Percentiles rank a stretch among this genome's conserved stretches.
phyloP scores from a whole-genome alignment of 495 filamentous ascomycete species.

The Venustampulla echinocandica region DNA sequence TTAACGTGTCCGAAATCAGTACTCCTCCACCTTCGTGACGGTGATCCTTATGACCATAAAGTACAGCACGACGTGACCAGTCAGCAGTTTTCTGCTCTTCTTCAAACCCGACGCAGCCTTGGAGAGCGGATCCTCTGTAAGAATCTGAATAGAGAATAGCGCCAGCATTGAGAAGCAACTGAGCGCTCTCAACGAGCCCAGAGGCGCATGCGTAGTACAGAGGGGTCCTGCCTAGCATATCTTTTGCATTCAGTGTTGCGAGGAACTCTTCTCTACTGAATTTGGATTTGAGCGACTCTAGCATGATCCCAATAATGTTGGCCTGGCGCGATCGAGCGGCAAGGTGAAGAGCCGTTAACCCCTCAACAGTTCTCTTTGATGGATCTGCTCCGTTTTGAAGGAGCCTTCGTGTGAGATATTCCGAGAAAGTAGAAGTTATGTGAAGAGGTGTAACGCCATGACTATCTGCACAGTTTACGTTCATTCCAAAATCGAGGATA shows the following conservation, averaged over 20 bases:
- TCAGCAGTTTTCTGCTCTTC: no score
- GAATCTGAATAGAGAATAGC: slow-evolving; percentile 19
- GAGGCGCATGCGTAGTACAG: slow-evolving; percentile 32
- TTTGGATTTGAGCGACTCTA: no score
- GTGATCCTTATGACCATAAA: no score
- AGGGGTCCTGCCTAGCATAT: slow-evolving; percentile 24
- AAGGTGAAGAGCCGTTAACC: slow-evolving; percentile 31
- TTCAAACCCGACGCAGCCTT: slow-evolving; percentile 11
- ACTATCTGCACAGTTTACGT: slow-evolving; percentile 15
- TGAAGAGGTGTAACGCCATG: slow-evolving; percentile 21
- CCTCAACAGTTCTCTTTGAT: slow-evolving; percentile 22
- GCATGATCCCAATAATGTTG: slow-evolving; percentile 31
- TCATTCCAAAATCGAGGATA: neutral
- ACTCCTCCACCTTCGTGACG: no score
- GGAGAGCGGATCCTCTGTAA: neutral
- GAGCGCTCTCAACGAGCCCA: slow-evolving; percentile 28
- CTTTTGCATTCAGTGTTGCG: neutral
- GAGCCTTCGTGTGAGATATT: slow-evolving; percentile 22
- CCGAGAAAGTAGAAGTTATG: slow-evolving; percentile 27
- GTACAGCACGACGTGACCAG: no score
- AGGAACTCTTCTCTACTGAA: no score
- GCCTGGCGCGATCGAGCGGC: slow-evolving; percentile 28
- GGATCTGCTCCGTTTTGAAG: slow-evolving; percentile 28
- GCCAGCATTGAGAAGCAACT: slow-evolving; percentile 28
- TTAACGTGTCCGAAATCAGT: no score